Base-by-base conservation (phyloP, 495 filamentous ascomycete species). In the Umbilicaria muhlenbergii region DNA sequence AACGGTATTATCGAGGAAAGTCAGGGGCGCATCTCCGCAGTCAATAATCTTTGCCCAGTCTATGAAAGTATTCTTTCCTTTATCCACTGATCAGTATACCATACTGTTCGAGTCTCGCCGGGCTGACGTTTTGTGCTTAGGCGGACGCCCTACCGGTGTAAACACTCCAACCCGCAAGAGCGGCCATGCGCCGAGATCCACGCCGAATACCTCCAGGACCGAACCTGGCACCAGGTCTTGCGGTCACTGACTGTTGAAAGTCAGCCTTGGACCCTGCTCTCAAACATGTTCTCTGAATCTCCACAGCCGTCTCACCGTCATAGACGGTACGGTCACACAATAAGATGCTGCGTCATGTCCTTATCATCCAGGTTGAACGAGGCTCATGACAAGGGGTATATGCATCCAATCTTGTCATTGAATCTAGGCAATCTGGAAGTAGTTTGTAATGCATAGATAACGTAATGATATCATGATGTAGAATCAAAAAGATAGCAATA, bases 1-100 rank as follows among this genome's bases (percentile, higher is more conserved):
- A 14, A 70, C 54, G 0, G 65, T 70, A 51, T 74, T 72, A 47
- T 74, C 69, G 21, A 72, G 39, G 48, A 66, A 64, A 2, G 69
- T 73, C 40, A 74, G 44, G 1, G 67, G 68, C 5, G 64, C 66
- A 56, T 74, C 67, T 7, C 68, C 69, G 44, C 70, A 74, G 45
- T 74, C 70, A 11, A 73, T 58, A 3, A 73, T 54, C 39, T 59
- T 64, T 0, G 65, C 67, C 65, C 69, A 71, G 47, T 61, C 58
- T 13, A 53, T 38, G 39, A 65, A 70, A 18, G 52, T 42, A 42
- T 74, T 70, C 39, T 63, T 48, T 3, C 62, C 65, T 33, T 18
- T n/a, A 32, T 24, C 3, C 7, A 11, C 16, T 2, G 19, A 41
- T 39, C 16, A 13, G 13, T 41, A 36, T 12, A 35, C 18, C 38